Percentiles rank a stretch among this genome's conserved stretches.
phyloP scores from a whole-genome alignment of 2,329 filamentous ascomycete genomes.

The Chaetomium sp. region DNA sequence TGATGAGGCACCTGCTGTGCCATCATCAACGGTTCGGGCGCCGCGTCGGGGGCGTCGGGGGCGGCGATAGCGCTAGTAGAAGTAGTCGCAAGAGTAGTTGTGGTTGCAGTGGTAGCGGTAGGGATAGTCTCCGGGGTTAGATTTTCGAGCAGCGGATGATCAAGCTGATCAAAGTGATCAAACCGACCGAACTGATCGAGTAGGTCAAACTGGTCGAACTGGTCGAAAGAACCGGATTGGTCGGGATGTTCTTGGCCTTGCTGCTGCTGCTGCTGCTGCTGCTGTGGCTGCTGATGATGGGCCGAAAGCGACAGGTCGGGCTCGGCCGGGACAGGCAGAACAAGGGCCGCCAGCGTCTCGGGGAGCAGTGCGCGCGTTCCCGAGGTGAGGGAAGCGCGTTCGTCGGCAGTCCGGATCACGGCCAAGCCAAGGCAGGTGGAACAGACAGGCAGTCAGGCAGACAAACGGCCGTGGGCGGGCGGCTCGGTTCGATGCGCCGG shows the following conservation, averaged over 20 bases:
- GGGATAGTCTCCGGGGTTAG: slow-evolving; percentile 39
- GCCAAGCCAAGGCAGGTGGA: background rate
- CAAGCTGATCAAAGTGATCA: slow-evolving; percentile 36
- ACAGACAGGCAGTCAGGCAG: no score
- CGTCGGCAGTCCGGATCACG: background rate
- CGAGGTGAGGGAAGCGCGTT: slow-evolving; percentile 29
- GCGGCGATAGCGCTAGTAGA: slow-evolving; percentile 5
- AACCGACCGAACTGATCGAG: no score
- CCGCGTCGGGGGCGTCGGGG: slow-evolving; percentile 45
- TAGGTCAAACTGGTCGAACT: no score
- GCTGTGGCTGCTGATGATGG: slow-evolving; percentile 29
- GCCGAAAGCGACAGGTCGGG: slow-evolving; percentile 50
- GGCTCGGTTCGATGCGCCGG: no score
- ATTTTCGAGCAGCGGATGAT: slow-evolving; percentile 44
- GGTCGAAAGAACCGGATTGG: no score
- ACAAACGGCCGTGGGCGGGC: no score
- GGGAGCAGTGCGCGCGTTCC: slow-evolving; percentile 26
- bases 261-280: no score
- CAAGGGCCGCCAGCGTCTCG: slow-evolving; percentile 49
- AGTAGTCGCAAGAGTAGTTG: no score
- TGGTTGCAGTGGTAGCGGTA: no score
- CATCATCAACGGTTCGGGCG: slow-evolving; percentile 60
- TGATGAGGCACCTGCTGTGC: slow-evolving; percentile 65
- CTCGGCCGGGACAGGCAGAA: slow-evolving; percentile 47
- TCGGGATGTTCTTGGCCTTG: no score